These are phyloP conservation scores for Aspergillus caelatus DNA, from an alignment of 2,329 filamentous ascomycete genomes.

Conservation along the genomic window DNA sequence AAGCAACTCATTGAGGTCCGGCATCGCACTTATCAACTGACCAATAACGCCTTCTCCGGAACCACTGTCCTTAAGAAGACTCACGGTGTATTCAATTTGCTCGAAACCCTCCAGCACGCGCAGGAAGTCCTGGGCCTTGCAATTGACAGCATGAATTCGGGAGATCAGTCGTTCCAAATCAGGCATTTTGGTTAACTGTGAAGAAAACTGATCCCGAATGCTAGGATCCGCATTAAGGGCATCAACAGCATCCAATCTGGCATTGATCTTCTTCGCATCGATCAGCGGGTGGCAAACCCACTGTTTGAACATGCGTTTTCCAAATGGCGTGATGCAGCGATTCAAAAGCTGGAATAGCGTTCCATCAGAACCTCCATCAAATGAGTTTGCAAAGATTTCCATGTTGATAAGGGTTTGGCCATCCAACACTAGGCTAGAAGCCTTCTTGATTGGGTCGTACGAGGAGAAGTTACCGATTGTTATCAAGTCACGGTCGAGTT, in stretches of 20 bases:
- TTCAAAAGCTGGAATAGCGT: constrained; percentile 91
- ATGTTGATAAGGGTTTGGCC: constrained; percentile 97
- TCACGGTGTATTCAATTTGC: constrained; percentile 94
- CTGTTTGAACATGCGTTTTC: constrained; percentile 91
- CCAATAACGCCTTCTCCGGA: constrained; percentile 83
- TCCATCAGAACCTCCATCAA: constrained; percentile 80
- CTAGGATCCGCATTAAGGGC: constrained; percentile 81
- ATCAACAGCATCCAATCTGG: constrained; percentile 90
- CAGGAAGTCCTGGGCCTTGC: constrained; percentile 88
- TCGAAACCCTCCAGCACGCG: constrained; percentile 94
- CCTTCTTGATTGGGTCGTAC: constrained; percentile 92
- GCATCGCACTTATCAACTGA: constrained; percentile 82
- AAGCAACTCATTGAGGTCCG: constrained; percentile 73
- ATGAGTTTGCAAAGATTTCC: constrained; percentile 93
- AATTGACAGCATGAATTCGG: constrained; percentile 88
- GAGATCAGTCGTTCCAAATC: constrained; percentile 94
- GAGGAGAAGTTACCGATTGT: constrained; percentile 87
- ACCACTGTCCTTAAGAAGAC: constrained; percentile 71
- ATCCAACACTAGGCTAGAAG: constrained; percentile 85
- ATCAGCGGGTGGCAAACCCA: constrained; percentile 97
- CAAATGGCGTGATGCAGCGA: constrained; percentile 92
- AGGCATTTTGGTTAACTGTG: constrained; percentile 86
- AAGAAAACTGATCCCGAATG: constrained; percentile 83
- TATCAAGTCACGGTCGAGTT: constrained; percentile 83
- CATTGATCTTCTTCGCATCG: constrained; percentile 85